Base-by-base conservation (phyloP, 2,329 filamentous ascomycete species). In the Trichoderma polysporum region DNA sequence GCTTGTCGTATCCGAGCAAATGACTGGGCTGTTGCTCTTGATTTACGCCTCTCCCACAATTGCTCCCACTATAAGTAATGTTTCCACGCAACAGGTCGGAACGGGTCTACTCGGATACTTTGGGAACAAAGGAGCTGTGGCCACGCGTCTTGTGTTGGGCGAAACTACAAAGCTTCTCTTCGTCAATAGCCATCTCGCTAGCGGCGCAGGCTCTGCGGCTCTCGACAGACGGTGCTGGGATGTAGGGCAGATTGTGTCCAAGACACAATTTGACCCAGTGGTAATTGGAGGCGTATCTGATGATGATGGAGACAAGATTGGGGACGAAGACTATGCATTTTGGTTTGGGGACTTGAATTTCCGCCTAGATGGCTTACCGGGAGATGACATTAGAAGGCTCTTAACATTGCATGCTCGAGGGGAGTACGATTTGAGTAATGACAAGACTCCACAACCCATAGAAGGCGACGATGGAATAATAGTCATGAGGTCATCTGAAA, bases 311-410 rank as follows among this genome's bases (percentile, higher is more conserved):
- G 88, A 91, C 60, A 86, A 83, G 39, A 90, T 99, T 70, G 94
- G 92, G 1, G 91, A 96, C 45, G 94, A 97, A 71, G 95, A 99
- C 74, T 93, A 97, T 79, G 88, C 90, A 0, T 97, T 99, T 74
- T 98, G 94, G 93, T 92, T 97, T 74, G 95, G 95, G 7, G 95
- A 99, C 77, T 83, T 99, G 49, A 99, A 99, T 76, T 99, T 97
- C 75, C 88, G 95, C 35, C 84, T 99, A 0, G 92, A 96, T 59
- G 92, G 90, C 52, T 86, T 98, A 57, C 92, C 94, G 0, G 94
- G 93, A 0, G 91, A 95, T 41, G 95, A 99, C 76, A 95, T 99
- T 54, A 87, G 94, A 35, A 87, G 91, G 56, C 81, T 98, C 7
- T 83, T 99, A 41, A 91, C 90, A 74, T 84, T 97, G 4, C 94